Conservation (phyloP, 306 rosid genomes). For the Abrus pulchellus region DNA sequence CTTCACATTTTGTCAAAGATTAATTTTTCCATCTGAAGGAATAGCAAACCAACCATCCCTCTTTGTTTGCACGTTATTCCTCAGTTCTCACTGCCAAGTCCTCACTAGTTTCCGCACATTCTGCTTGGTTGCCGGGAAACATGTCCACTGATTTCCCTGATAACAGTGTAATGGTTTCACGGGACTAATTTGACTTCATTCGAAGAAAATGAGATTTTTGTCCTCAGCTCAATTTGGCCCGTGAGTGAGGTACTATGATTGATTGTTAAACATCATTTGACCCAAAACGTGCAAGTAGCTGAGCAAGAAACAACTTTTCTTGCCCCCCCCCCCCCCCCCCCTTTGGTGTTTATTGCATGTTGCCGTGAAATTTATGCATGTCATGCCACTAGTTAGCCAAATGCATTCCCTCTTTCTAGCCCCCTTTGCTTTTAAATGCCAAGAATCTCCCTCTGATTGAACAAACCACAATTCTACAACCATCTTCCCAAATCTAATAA, state of each 20-base stretch:
- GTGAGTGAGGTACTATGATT: conserved; percentile 50
- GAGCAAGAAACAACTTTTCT: too few species aligned
- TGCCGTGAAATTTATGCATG: conserved; percentile 33
- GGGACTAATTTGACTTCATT: conserved; percentile 53
- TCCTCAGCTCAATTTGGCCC: conserved; percentile 50
- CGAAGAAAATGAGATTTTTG: conserved; percentile 47
- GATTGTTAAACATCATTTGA: conserved; percentile 2
- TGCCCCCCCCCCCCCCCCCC: background rate
- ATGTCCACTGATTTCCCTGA: conserved; percentile 41
- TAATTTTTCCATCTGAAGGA: background rate
- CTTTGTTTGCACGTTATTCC: background rate
- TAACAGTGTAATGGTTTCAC: conserved; percentile 54
- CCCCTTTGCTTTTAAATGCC: conserved; percentile 15
- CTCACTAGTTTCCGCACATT: conserved; percentile 44
- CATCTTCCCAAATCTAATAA: conserved; percentile 6
- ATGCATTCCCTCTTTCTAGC: conserved; percentile 9
- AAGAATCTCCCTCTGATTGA: background rate
- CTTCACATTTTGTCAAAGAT: background rate
- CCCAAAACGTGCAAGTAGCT: conserved; percentile 3
- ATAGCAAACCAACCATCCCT: background rate
- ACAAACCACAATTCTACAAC: background rate
- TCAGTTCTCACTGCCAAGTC: background rate
- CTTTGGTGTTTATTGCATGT: background rate
- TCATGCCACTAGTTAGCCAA: conserved; percentile 38
- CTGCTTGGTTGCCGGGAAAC: conserved; percentile 41